phyloP scores from a whole-genome alignment of 495 filamentous ascomycete species.

The Podospora pseudoanserina region DNA sequence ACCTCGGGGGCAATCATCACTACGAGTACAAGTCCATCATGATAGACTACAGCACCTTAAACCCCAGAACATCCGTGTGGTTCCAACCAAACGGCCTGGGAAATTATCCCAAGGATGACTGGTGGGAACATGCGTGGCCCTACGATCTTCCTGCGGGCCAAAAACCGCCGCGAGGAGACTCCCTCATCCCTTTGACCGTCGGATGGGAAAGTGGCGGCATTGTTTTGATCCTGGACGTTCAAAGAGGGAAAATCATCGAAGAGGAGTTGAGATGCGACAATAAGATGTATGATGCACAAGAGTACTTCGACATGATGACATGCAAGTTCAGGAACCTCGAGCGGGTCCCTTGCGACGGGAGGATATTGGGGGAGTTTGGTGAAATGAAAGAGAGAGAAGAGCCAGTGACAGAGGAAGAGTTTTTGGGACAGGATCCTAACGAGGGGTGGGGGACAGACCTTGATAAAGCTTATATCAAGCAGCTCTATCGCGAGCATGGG shows the following conservation, averaged over 20 bases:
- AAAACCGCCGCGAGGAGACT: background rate
- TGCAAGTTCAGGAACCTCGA: background rate
- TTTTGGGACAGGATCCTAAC: background rate
- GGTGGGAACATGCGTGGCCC: background rate
- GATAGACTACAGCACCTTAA: background rate
- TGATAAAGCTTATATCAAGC: background rate
- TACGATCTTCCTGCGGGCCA: background rate
- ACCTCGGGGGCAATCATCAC: background rate
- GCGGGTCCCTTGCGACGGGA: background rate
- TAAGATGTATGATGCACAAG: background rate
- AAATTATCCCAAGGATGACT: background rate
- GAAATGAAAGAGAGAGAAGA: background rate
- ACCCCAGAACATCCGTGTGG: background rate
- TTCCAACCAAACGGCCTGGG: background rate
- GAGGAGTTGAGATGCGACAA: background rate
- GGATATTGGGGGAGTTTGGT: background rate
- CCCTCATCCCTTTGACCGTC: background rate
- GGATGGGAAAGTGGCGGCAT: background rate
- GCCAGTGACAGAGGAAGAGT: background rate
- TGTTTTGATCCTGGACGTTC: background rate
- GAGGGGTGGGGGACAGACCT: background rate
- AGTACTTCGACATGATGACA: background rate
- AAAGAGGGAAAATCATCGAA: background rate
- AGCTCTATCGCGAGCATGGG: background rate
- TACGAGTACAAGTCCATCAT: background rate